Percentiles rank a stretch among this genome's conserved stretches.
Conservation (phyloP, 2,329 filamentous ascomycete species). For the Orbilia oligospora region DNA sequence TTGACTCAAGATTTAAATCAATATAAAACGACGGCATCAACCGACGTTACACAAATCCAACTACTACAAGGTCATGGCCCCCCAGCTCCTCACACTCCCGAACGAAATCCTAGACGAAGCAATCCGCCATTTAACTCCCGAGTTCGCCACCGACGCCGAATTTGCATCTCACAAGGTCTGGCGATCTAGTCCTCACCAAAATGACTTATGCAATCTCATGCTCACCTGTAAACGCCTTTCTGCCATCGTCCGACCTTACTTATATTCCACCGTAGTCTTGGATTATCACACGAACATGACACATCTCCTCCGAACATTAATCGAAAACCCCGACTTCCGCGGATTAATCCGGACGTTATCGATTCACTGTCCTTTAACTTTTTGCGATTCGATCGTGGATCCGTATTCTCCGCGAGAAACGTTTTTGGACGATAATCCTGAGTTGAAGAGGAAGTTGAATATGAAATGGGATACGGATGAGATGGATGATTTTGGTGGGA, state of each 20-base stretch:
- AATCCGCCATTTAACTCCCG: constrained; percentile 24
- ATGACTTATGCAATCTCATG: constrained; percentile 25
- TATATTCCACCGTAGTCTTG: constrained; percentile 36
- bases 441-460: constrained; percentile 28
- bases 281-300: constrained; percentile 55
- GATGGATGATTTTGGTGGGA: constrained; percentile 41
- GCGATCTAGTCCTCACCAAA: constrained; percentile 38
- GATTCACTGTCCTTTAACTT: constrained; percentile 34
- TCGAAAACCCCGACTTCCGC: constrained; percentile 38
- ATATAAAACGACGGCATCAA: neutral
- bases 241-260: constrained; percentile 3
- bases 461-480: constrained; percentile 43
- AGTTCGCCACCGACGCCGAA: constrained; percentile 8
- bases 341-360: constrained; percentile 39
- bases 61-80: neutral
- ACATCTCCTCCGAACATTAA: constrained; percentile 44
- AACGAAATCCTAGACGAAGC: constrained; percentile 45
- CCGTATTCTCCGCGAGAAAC: constrained; percentile 51
- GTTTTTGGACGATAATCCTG: constrained; percentile 52
- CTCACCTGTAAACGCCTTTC: constrained; percentile 51
- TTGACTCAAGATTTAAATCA: no score
- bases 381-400: constrained; percentile 20
- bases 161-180: constrained; percentile 14
- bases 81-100: constrained; percentile 24
- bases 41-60: constrained; percentile 1